Base-by-base conservation (phyloP, 2,329 filamentous ascomycete genomes). In the Aspergillus quadrilineatus region DNA sequence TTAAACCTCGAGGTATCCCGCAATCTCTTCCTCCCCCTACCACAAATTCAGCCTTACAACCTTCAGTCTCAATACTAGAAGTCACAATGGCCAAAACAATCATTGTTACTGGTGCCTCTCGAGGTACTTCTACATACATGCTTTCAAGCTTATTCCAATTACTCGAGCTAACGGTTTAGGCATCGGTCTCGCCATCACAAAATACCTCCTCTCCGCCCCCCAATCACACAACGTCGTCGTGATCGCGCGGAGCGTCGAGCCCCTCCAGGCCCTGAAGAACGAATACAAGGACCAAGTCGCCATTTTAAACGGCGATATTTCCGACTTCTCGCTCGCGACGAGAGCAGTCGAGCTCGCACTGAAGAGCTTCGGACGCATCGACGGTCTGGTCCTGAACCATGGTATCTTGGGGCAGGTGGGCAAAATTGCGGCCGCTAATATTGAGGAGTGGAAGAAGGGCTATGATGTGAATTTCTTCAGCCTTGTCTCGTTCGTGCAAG, bases 391-490 rank as follows among this genome's bases (percentile, higher is more conserved):
- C 10, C 77, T 97, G 60, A 97, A 97, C 73, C 94, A 99, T 70
- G 92, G 92, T 17, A 80, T 86, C 0, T 76, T 99, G 44, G 82
- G 85, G n/a, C 89, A 91, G 1, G 86, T 95, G 42, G 85, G 84
- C 50, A 85, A 83, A 56, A 77, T 97, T 44, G 85, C 77, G 3
- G 83, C 93, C 54, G 80, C 82, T 14, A 82, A 84, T n/a, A 69
- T 85, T 0, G 85, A 89, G 37, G 87, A 89, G 59, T 97, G 92
- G 90, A 87, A 85, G 67, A 74, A 77, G 1, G 79, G 83, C 7
- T 97, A 91, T 73, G 87, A 96, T 64, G 79, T 91, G 60, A 97
- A 97, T 71, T 85, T 97, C 65, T 92, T 97, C 71, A 93, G 90
- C 63, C 85, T 85, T 29, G 78, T 97, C 44, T 86, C 85, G 34